Conservation (phyloP, 148 eudicot species). For the Persicaria maculosa region DNA sequence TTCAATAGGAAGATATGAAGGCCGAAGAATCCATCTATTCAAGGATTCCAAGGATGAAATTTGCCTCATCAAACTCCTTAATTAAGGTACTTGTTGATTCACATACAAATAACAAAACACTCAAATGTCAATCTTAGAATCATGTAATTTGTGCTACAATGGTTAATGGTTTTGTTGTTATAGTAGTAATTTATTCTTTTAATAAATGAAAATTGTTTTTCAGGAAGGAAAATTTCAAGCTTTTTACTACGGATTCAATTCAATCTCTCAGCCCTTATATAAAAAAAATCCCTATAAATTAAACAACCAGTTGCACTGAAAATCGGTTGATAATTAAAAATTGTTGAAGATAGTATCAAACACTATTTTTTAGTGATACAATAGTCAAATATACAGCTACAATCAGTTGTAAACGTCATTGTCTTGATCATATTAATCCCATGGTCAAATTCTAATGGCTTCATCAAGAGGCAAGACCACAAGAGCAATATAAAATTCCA, state of each 20-base stretch:
- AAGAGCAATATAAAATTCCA: not conserved
- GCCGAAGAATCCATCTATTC: too few species aligned
- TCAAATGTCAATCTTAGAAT: too few species aligned
- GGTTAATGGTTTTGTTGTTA: not conserved
- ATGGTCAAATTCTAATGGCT: not conserved
- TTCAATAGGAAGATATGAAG: too few species aligned
- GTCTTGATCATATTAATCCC: not conserved
- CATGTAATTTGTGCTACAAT: too few species aligned
- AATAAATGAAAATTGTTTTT: not conserved
- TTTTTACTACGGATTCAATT: too few species aligned
- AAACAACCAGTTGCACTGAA: not conserved
- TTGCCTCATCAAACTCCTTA: too few species aligned
- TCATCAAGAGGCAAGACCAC: not conserved
- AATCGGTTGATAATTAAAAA: not conserved
- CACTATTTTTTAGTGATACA: not conserved
- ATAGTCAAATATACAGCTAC: not conserved
- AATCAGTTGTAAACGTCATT: not conserved
- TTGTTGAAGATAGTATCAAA: not conserved
- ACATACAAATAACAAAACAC: too few species aligned
- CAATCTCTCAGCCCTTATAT: too few species aligned
- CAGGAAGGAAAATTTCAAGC: too few species aligned
- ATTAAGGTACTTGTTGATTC: too few species aligned
- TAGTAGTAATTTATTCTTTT: not conserved
- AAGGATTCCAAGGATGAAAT: too few species aligned
- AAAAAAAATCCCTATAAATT: too few species aligned